These are phyloP conservation scores for Litsea cubeba DNA, from an alignment of 164 flowering plant species.

Conservation along the genomic window DNA sequence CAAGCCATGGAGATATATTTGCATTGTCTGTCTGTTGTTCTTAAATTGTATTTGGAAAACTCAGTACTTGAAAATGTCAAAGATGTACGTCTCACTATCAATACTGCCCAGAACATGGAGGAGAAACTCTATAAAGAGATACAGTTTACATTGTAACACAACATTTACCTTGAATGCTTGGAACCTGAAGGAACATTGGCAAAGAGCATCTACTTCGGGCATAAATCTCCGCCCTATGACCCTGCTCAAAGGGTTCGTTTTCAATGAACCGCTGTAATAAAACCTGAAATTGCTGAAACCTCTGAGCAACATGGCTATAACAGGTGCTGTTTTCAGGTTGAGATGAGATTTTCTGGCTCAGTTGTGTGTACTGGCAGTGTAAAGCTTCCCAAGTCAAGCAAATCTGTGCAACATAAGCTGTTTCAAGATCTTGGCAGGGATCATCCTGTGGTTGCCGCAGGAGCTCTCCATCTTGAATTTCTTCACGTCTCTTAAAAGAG, in stretches of 20 bases:
- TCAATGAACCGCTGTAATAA: conserved; percentile 82
- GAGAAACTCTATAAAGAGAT: background rate
- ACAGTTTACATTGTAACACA: background rate
- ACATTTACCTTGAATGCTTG: conserved; percentile 58
- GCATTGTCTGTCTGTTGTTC: background rate
- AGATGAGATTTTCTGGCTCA: conserved; percentile 47
- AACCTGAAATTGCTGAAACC: conserved; percentile 87
- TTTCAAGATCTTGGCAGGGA: conserved; percentile 67
- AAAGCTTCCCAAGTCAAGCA: conserved; percentile 96
- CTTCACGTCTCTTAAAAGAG: conserved; percentile 60
- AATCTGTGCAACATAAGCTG: conserved; percentile 73
- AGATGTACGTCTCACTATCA: background rate
- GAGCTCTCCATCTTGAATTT: conserved; percentile 57
- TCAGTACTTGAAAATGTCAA: background rate
- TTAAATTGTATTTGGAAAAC: background rate
- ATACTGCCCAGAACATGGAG: background rate
- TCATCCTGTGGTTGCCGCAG: conserved; percentile 17
- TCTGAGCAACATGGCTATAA: conserved; percentile 74
- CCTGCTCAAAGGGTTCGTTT: conserved; percentile 85
- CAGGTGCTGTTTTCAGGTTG: conserved; percentile 46
- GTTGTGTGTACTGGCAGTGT: conserved; percentile 77
- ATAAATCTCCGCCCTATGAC: conserved; percentile 55
- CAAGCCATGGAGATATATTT: background rate
- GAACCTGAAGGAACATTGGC: conserved; percentile 80
- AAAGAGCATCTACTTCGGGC: conserved; percentile 52